Conservation (phyloP, 75 land plant genomes). For the Isoetes taiwanensis region DNA sequence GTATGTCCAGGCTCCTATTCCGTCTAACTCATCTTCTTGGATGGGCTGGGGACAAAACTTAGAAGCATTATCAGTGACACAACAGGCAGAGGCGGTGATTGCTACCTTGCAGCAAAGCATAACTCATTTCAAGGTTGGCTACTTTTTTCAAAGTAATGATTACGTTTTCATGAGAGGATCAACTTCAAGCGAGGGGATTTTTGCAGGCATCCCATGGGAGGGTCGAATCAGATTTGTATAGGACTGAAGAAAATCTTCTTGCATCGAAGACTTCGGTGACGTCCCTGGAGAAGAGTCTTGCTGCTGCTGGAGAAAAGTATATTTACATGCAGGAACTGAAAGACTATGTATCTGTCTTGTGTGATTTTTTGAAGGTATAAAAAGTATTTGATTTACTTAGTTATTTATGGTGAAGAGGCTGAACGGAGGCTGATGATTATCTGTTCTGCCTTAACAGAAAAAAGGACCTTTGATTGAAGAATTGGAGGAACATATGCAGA, state of each 20-base stretch:
- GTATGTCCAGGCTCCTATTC: background rate
- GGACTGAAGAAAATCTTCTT: constrained; percentile 47
- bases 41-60: constrained; percentile 5
- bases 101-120: constrained; percentile 46
- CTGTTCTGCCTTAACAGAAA: constrained; percentile 23
- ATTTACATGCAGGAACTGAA: constrained; percentile 85
- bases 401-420: background rate
- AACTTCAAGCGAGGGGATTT: background rate
- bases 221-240: constrained; percentile 36
- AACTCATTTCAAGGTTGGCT: background rate
- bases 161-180: background rate
- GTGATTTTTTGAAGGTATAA: constrained; percentile 77
- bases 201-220: constrained; percentile 43
- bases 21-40: background rate
- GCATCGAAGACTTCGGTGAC: constrained; percentile 36
- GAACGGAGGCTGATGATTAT: background rate
- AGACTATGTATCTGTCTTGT: constrained; percentile 59
- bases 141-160: background rate
- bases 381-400: background rate
- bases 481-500: constrained; percentile 90
- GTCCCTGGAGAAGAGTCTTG: constrained; percentile 43
- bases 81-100: constrained; percentile 60
- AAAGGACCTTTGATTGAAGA: constrained; percentile 85
- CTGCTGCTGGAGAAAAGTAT: constrained; percentile 63
- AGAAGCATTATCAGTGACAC: constrained; percentile 46